These are phyloP conservation scores for Poa annua DNA, from an alignment of 176 grass and related monocot species.

Conservation along the genomic window DNA sequence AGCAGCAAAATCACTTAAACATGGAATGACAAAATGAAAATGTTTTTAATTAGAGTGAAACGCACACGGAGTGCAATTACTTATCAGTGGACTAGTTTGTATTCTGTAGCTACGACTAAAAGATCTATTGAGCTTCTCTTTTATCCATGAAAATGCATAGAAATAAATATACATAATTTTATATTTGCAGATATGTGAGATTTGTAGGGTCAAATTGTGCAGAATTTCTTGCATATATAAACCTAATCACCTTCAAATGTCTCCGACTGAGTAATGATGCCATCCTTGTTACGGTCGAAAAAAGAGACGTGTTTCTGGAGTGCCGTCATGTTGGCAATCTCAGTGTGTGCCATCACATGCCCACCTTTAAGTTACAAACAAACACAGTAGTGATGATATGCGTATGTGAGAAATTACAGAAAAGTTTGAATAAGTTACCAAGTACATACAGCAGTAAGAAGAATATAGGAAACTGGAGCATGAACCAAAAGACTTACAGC, in stretches of 20 bases:
- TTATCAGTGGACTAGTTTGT: background rate
- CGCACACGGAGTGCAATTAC: background rate
- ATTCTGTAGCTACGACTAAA: background rate
- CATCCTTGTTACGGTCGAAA: slow-evolving; percentile 76
- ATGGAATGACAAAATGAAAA: background rate
- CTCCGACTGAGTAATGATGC: slow-evolving; percentile 59
- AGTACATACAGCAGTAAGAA: background rate
- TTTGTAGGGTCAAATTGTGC: background rate
- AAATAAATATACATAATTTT: too few species aligned
- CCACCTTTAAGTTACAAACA: slow-evolving; percentile 17
- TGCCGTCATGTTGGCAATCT: slow-evolving; percentile 50
- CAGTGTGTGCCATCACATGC: background rate
- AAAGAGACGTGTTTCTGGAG: slow-evolving; percentile 72
- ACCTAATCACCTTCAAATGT: slow-evolving; percentile 53
- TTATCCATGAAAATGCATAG: background rate
- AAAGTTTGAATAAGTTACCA: background rate
- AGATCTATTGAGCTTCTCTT: background rate
- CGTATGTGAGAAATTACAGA: background rate
- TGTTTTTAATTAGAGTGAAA: background rate
- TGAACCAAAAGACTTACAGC: slow-evolving; percentile 20
- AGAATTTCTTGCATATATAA: background rate
- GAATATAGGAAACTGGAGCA: background rate
- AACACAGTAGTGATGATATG: background rate
- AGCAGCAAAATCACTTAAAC: background rate
- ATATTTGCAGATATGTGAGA: background rate